Evolutionary conservation across 768 basidiomycete species (phyloP).

Genomic region (Gloeopeniophorella convolvens): DNA sequence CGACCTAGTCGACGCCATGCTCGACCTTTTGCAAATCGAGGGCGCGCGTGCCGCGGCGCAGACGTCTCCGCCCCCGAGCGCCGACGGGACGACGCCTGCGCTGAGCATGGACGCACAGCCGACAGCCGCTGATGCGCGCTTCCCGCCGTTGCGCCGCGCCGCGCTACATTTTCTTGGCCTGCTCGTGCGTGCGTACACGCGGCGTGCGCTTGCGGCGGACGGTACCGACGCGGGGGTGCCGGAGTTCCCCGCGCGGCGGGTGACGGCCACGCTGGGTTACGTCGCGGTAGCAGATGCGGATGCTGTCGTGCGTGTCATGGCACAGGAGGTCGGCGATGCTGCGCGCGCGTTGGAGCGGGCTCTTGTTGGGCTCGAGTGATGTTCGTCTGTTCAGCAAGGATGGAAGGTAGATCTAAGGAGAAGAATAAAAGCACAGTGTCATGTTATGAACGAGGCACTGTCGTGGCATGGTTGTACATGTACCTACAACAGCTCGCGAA

Average conservation of each 20-base stretch:
- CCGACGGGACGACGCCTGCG: neutral
- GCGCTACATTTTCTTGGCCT: conserved; percentile 77
- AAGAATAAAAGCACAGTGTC: no score
- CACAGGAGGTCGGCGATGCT: conserved; percentile 18
- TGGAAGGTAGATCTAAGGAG: neutral
- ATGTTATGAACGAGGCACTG: no score
- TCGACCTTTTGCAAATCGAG: conserved; percentile 73
- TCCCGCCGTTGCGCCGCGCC: conserved; percentile 78
- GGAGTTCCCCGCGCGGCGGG: conserved; percentile 16
- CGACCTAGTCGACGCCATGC: conserved; percentile 58
- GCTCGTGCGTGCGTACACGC: conserved; percentile 54
- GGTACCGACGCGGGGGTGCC: conserved; percentile 24
- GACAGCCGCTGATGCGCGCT: conserved; percentile 50
- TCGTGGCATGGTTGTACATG: no score
- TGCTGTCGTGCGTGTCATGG: conserved; percentile 18
- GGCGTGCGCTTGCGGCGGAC: conserved; percentile 34
- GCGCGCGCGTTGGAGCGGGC: conserved; percentile 12
- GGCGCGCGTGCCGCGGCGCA: conserved; percentile 29
- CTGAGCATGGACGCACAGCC: conserved; percentile 51
- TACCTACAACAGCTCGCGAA: no score
- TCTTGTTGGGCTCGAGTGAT: conserved; percentile 3
- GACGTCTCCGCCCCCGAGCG: conserved; percentile 5
- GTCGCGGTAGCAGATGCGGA: conserved; percentile 18
- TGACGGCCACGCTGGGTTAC: conserved; percentile 15
- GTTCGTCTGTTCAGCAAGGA: no score